Conservation (phyloP, 2,329 filamentous ascomycete genomes). For the Cladobotryum protrusum region DNA sequence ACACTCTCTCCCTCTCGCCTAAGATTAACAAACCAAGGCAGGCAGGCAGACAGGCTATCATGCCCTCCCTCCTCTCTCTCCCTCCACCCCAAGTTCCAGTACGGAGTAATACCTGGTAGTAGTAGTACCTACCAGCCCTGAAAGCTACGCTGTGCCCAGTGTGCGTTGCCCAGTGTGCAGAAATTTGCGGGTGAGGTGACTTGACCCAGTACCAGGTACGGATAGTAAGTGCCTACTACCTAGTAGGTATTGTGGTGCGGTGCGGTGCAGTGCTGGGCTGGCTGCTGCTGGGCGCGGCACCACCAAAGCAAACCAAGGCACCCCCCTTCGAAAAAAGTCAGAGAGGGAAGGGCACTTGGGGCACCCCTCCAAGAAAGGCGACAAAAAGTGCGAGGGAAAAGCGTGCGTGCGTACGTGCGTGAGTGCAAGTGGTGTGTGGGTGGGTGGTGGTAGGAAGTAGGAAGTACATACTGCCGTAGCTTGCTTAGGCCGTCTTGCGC, state of each 20-base stretch:
- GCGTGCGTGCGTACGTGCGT: slow-evolving; percentile 7
- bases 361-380: slow-evolving; percentile 3
- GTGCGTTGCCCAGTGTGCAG: slow-evolving; percentile 6
- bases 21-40: too few relatives aligned
- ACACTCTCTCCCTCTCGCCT: too few relatives aligned
- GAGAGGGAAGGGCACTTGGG: neutral
- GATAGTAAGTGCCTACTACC: neutral
- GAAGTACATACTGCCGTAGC: neutral
- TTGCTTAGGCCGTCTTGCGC: slow-evolving; percentile 12
- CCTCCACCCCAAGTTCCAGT: too few relatives aligned
- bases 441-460: slow-evolving; percentile 5
- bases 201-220: neutral
- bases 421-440: slow-evolving; percentile 4
- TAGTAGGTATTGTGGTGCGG: slow-evolving; percentile 6
- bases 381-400: neutral
- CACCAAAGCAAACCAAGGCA: slow-evolving; percentile 3
- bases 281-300: neutral
- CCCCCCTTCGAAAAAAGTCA: slow-evolving; percentile 8
- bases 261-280: neutral
- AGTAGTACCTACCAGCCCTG: slow-evolving; percentile 6
- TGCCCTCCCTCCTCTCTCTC: too few relatives aligned
- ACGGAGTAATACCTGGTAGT: neutral
- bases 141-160: slow-evolving; percentile 5
- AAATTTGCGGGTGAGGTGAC: neutral
- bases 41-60: too few relatives aligned